Evolutionary conservation across 2,329 filamentous ascomycete genomes (phyloP), one percentile per base, ranked within the genome.

Genomic region (Ophiostoma sp.): DNA sequence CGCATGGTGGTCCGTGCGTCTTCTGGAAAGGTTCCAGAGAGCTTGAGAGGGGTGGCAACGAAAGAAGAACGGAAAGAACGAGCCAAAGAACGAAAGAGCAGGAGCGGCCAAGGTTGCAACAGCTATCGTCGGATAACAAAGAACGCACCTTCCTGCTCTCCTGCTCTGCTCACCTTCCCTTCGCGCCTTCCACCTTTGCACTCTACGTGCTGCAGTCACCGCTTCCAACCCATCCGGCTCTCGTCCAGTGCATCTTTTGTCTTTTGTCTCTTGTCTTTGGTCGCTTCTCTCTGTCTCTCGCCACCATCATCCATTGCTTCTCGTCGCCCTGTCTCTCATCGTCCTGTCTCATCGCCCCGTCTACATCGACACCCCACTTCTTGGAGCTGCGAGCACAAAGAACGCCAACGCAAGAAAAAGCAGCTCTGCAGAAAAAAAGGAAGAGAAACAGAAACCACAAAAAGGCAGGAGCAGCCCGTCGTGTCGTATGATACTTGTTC

Each of bases 21-120:
- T 73, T 73, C 72, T 73, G 73, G 72, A 73, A 73, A 52, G 45
- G 58, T 73, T 72, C 72, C 69, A 71, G 69, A 55, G 49, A 66
- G 64, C 44, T 40, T 55, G 18, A 45, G 64, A 42, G 44, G 38
- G 74, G 67, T 69, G 70, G 66, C 68, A 41, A 55, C 36, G 49
- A 41, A 27, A 8, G 38, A n/a, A 42, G 41, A 41, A 12, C 9
- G 41, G 45, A 11, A 52, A 49, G 18, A 14, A 27, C 16, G n/a
- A 49, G 14, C 36, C 4, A 45, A 14, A 11, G 27, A 42, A 40
- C 12, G n/a, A 36, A 49, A 44, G 7, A 52, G 27, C 27, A 27
- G 27, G 27, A 27, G 27, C 27, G 27, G 27, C 27, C 27, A 27
- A 27, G 1, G 27, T 27, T 27, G 27, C 27, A 27, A 27, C 27